Conservation (phyloP, 108 stramenopile genomes). For the Nitzschia sp. region DNA sequence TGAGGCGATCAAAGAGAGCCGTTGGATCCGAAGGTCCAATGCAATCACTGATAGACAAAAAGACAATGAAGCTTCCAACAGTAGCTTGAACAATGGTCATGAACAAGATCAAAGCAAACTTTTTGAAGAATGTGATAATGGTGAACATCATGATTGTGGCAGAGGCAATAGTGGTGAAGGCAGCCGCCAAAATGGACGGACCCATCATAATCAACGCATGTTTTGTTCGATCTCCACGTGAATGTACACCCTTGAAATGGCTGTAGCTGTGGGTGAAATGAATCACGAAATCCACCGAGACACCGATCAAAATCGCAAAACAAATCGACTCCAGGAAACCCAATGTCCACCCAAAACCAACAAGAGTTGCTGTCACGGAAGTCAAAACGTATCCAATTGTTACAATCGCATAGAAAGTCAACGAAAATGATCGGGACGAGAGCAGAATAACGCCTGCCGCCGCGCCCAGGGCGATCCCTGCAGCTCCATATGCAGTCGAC, state of each 20-base stretch:
- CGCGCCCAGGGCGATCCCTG: conserved; percentile 40
- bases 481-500: conserved; percentile 36
- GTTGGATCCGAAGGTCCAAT: conserved; percentile 50
- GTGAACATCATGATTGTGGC: conserved; percentile 53
- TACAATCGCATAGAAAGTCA: conserved; percentile 43
- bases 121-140: conserved; percentile 42
- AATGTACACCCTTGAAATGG: conserved; percentile 30
- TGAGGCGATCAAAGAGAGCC: conserved; percentile 11
- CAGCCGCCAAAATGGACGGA: conserved; percentile 49
- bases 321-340: conserved; percentile 52
- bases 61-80: conserved; percentile 50
- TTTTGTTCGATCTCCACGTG: conserved; percentile 35
- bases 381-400: conserved; percentile 50
- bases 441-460: conserved; percentile 47
- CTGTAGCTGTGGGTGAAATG: conserved; percentile 57
- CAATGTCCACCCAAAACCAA: conserved; percentile 49
- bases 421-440: conserved; percentile 39
- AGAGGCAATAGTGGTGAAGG: conserved; percentile 45
- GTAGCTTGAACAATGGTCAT: conserved; percentile 52
- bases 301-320: conserved; percentile 62
- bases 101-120: conserved; percentile 56
- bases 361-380: conserved; percentile 51
- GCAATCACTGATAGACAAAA: conserved; percentile 38
- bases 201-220: conserved; percentile 54
- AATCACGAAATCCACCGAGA: conserved; percentile 55